Evolutionary conservation across 441 rosid species (phyloP), one percentile per base, ranked within the genome.

Genomic region (Daphne laureola): DNA sequence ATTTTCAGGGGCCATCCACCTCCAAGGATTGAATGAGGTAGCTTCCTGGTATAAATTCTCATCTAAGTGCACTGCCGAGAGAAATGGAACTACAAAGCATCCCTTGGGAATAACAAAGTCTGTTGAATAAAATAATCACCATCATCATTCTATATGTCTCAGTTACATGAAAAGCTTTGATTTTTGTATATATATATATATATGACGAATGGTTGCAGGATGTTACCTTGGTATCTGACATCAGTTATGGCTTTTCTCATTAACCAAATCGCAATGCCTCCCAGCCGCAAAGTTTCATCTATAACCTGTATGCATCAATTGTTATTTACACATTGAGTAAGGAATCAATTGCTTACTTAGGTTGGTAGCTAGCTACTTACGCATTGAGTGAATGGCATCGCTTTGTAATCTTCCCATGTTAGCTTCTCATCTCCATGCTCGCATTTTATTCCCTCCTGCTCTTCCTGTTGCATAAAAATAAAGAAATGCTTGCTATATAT

Each of bases 221-320:
- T 11, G 0, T 21, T 50, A 84, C 90, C 89, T 78, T 81, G 73
- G 53, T 80, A 89, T 36, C 62, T 35, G 12, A 89, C 86, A 57
- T 89, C 91, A 67, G 80, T 81, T 63, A 71, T 86, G 1, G 96
- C 86, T 68, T 86, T 90, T 65, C 96, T 89, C 83, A 89, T 72
- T 43, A 89, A 53, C 96, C 96, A 88, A 18, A 88, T 89, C 8
- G 95, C 95, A 27, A 89, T 86, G 6, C 95, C 95, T 0, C 87
- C 92, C 8, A 86, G 76, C 16, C 96, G 69, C 31, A 89, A 87
- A 2, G 95, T 81, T 69, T 89, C 96, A 61, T 89, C 90, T 46
- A 86, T 86, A 14, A 88, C 86, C 96, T 87, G 58, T 35, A 49
- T 26, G 13, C 11, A 14, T 43, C n/a, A 12, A 43, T 43, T 43